Percentiles rank a stretch among this genome's conserved stretches.
phyloP scores from a whole-genome alignment of 208 protist species.

The Wallacemonas sp. region DNA sequence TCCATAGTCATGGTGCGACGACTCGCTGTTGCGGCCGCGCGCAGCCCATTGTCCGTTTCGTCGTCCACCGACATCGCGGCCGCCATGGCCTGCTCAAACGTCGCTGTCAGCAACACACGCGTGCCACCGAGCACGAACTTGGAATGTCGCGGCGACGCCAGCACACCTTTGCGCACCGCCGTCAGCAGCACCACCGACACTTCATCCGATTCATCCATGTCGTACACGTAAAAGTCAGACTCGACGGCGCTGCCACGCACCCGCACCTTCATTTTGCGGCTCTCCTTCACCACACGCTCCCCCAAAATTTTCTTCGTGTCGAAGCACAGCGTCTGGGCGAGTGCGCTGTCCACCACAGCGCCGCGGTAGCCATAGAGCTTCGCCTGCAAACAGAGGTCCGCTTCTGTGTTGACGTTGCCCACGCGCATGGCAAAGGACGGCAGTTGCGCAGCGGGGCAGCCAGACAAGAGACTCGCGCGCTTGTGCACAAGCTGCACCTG shows the following conservation, averaged over 20 bases:
- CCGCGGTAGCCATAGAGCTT: slow-evolving; percentile 63
- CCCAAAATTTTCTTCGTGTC: slow-evolving; percentile 56
- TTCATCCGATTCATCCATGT: slow-evolving; percentile 42
- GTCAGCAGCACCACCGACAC: slow-evolving; percentile 39
- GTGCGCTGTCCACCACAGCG: slow-evolving; percentile 62
- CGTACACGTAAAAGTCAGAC: slow-evolving; percentile 34
- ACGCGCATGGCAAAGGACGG: slow-evolving; percentile 39
- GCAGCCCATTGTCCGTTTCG: slow-evolving; percentile 6
- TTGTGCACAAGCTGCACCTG: slow-evolving; percentile 28
- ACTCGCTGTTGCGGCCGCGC: slow-evolving; percentile 12
- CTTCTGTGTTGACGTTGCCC: slow-evolving; percentile 40
- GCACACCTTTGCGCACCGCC: slow-evolving; percentile 40
- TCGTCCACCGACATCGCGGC: slow-evolving; percentile 10
- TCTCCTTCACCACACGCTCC: slow-evolving; percentile 34
- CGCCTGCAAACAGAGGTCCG: slow-evolving; percentile 53
- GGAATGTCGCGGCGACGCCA: slow-evolving; percentile 27
- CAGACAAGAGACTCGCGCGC: slow-evolving; percentile 37
- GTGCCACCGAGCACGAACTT: slow-evolving; percentile 1
- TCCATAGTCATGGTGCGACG: slow-evolving; percentile 14
- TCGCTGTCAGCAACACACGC: not conserved
- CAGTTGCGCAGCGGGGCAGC: slow-evolving; percentile 23
- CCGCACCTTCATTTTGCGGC: slow-evolving; percentile 39
- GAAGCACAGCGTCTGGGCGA: slow-evolving; percentile 56
- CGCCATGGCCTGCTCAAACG: slow-evolving; percentile 15
- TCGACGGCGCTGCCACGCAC: slow-evolving; percentile 14